Percentiles rank a stretch among this genome's conserved stretches.
Evolutionary conservation across 1,139 yeast species (phyloP).

Genomic region (Candida neerlandica): DNA sequence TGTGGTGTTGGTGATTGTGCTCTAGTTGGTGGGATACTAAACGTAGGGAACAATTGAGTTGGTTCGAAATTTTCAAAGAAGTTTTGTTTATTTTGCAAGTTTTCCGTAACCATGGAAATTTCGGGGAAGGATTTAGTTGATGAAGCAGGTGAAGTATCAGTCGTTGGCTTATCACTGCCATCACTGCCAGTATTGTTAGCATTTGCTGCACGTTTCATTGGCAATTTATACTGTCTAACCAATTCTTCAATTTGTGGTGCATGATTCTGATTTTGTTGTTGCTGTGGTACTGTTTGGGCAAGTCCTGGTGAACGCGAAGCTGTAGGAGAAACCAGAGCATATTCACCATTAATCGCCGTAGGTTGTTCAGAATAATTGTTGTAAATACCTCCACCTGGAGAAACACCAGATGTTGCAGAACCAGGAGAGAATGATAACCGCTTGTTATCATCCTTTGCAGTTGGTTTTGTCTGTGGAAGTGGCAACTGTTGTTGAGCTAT

Average conservation of each 20-base stretch:
- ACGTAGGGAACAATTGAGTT: constrained; percentile 50
- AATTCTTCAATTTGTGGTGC: constrained; percentile 32
- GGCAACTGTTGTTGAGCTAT: constrained; percentile 7
- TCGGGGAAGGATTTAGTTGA: constrained; percentile 48
- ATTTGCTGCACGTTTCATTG: constrained; percentile 15
- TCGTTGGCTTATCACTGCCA: constrained; percentile 17
- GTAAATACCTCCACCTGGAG: constrained; percentile 32
- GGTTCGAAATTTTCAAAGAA: constrained; percentile 53
- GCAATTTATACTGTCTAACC: constrained; percentile 28
- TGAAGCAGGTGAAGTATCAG: constrained; percentile 41
- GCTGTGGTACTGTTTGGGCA: constrained; percentile 3
- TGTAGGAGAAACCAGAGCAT: constrained; percentile 1
- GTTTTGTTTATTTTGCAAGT: constrained; percentile 40
- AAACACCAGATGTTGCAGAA: constrained; percentile 30
- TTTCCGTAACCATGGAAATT: constrained; percentile 50
- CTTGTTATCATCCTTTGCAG: neutral
- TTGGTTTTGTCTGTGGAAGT: constrained; percentile 8
- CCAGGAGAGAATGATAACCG: constrained; percentile 5
- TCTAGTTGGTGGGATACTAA: constrained; percentile 41
- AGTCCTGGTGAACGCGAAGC: no score
- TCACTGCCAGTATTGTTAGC: constrained; percentile 7
- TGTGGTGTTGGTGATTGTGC: constrained; percentile 35
- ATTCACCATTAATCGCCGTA: constrained; percentile 3
- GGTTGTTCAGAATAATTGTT: constrained; percentile 18
- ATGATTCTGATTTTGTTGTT: constrained; percentile 4